Conservation (phyloP, 495 filamentous ascomycete genomes). For the Penicillium coprophilum region DNA sequence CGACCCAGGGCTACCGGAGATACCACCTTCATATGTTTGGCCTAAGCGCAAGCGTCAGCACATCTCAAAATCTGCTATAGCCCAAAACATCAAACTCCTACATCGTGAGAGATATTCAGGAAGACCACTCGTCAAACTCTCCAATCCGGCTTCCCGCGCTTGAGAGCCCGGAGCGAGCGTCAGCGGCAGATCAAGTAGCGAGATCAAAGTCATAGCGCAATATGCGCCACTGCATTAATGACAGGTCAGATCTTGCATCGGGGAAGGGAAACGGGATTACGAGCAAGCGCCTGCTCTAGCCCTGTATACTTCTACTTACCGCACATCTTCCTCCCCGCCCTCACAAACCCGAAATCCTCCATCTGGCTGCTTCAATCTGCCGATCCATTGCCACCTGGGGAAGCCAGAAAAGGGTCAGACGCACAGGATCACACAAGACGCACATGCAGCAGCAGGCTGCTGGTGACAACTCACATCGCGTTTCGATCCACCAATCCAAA, state of each 20-base stretch:
- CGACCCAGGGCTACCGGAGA: conserved; percentile 72
- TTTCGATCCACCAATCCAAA: conserved; percentile 75
- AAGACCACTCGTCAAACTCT: conserved; percentile 64
- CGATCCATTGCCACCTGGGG: conserved; percentile 79
- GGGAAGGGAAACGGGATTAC: neutral
- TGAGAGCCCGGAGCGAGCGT: conserved; percentile 64
- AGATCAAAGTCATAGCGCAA: conserved; percentile 79
- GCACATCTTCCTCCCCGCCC: conserved; percentile 88
- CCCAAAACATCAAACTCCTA: conserved; percentile 40
- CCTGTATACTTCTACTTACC: conserved; percentile 52
- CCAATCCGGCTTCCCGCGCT: conserved; percentile 45
- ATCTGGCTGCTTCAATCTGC: conserved; percentile 74
- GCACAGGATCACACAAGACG: conserved; percentile 12
- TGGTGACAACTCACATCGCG: conserved; percentile 57
- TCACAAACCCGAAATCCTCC: conserved; percentile 80
- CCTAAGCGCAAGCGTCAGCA: conserved; percentile 48
- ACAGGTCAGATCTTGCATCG: conserved; percentile 18
- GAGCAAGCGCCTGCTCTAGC: neutral
- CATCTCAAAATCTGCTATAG: neutral
- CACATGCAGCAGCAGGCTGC: conserved; percentile 6
- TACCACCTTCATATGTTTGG: conserved; percentile 92
- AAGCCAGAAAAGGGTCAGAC: conserved; percentile 21
- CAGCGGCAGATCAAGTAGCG: conserved; percentile 78
- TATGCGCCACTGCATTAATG: conserved; percentile 70
- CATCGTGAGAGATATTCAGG: conserved; percentile 79